Evolutionary conservation across 2,329 filamentous ascomycete species (phyloP).

Genomic region (Aureobasidium sp.): DNA sequence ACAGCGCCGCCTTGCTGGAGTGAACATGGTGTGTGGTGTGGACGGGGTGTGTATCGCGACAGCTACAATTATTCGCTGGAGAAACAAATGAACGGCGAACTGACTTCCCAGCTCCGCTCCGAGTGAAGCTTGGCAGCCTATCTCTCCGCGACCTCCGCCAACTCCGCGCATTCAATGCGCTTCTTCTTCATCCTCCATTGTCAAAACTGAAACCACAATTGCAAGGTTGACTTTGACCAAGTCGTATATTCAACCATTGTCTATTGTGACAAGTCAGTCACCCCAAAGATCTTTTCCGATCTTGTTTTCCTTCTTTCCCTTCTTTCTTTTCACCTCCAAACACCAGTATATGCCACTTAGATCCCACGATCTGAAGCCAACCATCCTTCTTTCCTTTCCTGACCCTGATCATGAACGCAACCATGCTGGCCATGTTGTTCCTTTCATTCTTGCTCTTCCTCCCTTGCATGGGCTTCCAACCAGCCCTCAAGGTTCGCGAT

Average conservation of each 20-base stretch:
- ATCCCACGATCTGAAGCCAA: constrained; percentile 1
- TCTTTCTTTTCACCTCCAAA: not conserved
- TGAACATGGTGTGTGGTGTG: constrained; percentile 50
- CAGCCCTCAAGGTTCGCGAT: constrained; percentile 13
- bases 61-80: not conserved
- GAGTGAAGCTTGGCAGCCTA: constrained; percentile 1
- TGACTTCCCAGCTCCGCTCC: not conserved
- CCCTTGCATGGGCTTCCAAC: constrained; percentile 15
- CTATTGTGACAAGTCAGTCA: not conserved
- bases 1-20: constrained; percentile 54
- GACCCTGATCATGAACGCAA: constrained; percentile 4
- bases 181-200: not conserved
- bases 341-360: not conserved
- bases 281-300: not conserved
- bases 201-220: not conserved
- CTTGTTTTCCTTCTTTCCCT: not conserved
- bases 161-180: not conserved
- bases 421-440: constrained; percentile 5
- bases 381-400: not conserved
- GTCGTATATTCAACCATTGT: not conserved
- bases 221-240: not conserved
- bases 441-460: not conserved
- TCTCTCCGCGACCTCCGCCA: not conserved
- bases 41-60: not conserved
- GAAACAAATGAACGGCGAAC: not conserved